A percentile compares a stretch with the other conserved stretches of the same genome.
phyloP scores from a whole-genome alignment of 352 stramenopile species.

The Phytopythium sindhum region DNA sequence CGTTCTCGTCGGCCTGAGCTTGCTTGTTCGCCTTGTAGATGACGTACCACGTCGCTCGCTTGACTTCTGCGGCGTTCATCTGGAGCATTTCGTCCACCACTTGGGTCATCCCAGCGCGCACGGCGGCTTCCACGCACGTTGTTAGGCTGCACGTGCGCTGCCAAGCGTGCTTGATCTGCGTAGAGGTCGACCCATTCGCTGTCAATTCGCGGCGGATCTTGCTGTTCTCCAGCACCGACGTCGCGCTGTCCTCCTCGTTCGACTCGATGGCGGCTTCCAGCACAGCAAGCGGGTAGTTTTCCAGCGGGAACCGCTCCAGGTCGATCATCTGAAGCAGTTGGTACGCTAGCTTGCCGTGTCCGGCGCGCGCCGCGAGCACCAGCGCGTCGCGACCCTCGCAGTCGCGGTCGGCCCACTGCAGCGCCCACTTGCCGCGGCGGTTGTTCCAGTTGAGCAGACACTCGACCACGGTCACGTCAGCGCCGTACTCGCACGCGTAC shows the following conservation, averaged over 20 bases:
- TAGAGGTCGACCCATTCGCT: no score
- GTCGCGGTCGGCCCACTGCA: conserved; percentile 24
- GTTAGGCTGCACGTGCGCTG: conserved; percentile 5
- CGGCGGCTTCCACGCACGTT: conserved; percentile 5
- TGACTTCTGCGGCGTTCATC: not conserved
- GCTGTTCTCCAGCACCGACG: not conserved
- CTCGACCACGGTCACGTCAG: conserved; percentile 11
- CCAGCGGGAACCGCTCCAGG: not conserved
- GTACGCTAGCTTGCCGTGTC: conserved; percentile 18
- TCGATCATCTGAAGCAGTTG: conserved; percentile 15
- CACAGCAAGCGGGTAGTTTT: conserved; percentile 9
- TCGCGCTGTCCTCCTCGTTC: not conserved
- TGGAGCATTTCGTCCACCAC: conserved; percentile 5
- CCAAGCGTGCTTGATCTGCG: not conserved
- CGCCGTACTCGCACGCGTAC: conserved; percentile 21
- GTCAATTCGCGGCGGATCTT: conserved; percentile 6
- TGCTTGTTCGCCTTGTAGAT: conserved; percentile 1
- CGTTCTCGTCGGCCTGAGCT: not conserved
- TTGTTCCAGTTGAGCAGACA: conserved; percentile 18
- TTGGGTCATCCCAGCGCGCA: conserved; percentile 3
- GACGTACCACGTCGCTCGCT: conserved; percentile 9
- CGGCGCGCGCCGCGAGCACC: conserved; percentile 15
- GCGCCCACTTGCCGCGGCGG: conserved; percentile 2
- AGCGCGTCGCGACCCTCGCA: conserved; percentile 18
- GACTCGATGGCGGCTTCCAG: conserved; percentile 11